Evolutionary conservation across 129 eudicot genomes (phyloP).

Genomic region (Lactuca saligna): DNA sequence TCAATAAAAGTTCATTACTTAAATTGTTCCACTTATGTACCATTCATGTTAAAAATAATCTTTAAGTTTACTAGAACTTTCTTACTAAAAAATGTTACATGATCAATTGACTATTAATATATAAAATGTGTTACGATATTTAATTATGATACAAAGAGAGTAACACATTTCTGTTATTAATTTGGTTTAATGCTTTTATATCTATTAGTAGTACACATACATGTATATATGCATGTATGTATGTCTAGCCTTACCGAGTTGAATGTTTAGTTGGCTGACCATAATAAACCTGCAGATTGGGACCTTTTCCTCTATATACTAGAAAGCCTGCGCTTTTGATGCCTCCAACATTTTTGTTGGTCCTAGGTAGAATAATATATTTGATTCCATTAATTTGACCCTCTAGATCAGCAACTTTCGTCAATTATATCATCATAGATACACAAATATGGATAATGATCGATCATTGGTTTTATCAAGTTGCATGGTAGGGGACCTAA

Average conservation of each 20-base stretch:
- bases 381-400: no score
- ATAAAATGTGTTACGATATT: neutral
- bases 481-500: neutral
- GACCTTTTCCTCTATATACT: no score
- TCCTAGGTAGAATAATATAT: no score
- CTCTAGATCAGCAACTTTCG: no score
- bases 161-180: neutral
- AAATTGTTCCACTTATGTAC: neutral
- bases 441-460: neutral
- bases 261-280: no score
- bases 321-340: no score
- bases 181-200: neutral
- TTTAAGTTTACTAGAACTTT: neutral
- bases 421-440: neutral
- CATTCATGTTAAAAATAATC: neutral
- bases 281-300: no score
- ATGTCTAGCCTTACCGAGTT: neutral
- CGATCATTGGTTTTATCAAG: neutral
- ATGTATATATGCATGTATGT: neutral
- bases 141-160: neutral
- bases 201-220: neutral
- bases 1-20: neutral
- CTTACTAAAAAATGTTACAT: neutral
- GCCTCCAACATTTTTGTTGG: no score
- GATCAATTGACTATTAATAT: neutral